Conservation (phyloP, 495 filamentous ascomycete species). For the Oidiodendron maius region DNA sequence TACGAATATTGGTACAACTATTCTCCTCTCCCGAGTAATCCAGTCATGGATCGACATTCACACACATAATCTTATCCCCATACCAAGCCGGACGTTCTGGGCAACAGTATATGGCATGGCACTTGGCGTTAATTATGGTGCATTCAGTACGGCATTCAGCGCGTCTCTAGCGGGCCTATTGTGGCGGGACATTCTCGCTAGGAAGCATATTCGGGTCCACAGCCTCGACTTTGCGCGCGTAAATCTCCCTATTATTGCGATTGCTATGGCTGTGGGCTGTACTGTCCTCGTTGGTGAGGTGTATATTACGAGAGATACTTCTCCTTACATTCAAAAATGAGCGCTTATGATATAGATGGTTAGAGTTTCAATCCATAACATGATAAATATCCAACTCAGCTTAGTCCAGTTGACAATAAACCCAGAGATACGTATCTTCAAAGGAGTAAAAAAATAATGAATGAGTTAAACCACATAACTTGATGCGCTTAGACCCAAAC, state of each 20-base stretch:
- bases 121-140: constrained; percentile 61
- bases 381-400: too few relatives aligned
- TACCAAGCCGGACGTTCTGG: constrained; percentile 52
- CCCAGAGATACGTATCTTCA: too few relatives aligned
- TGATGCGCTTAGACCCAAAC: too few relatives aligned
- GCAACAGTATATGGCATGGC: constrained; percentile 64
- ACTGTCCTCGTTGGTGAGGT: constrained; percentile 53
- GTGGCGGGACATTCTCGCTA: constrained; percentile 58
- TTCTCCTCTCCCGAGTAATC: constrained; percentile 58
- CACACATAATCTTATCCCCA: constrained; percentile 7
- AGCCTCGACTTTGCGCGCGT: constrained; percentile 54
- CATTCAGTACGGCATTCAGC: constrained; percentile 61
- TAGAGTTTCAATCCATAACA: too few relatives aligned
- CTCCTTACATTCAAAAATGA: constrained; percentile 2
- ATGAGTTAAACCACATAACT: too few relatives aligned
- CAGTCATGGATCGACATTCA: constrained; percentile 58
- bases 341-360: too few relatives aligned
- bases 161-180: constrained; percentile 60
- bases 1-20: constrained; percentile 66
- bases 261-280: constrained; percentile 57
- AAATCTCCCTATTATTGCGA: constrained; percentile 62
- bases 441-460: too few relatives aligned
- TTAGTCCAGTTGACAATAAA: too few relatives aligned
- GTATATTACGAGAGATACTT: constrained; percentile 37
- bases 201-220: constrained; percentile 55